These are phyloP conservation scores for Sphaerulina populicola DNA, from an alignment of 2,329 filamentous ascomycete genomes.

Conservation along the genomic window DNA sequence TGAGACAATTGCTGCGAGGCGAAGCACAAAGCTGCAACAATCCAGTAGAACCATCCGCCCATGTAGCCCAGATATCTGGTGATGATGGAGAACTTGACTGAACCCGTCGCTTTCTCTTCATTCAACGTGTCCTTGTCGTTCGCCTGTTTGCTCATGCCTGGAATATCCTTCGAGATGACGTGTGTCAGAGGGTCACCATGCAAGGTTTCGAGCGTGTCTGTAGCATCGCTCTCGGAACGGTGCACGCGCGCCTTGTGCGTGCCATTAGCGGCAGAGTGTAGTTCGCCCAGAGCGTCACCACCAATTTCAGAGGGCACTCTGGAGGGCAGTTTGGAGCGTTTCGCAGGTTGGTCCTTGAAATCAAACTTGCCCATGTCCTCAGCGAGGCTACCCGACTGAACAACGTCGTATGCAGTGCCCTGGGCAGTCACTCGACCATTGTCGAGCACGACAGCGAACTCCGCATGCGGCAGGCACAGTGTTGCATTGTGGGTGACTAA, in stretches of 20 bases:
- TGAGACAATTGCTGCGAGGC: slow-evolving; percentile 73
- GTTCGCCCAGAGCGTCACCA: slow-evolving; percentile 40
- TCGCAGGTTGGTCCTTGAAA: slow-evolving; percentile 60
- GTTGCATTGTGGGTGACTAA: slow-evolving; percentile 91
- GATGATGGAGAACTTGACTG: slow-evolving; percentile 82
- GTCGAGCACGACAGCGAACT: slow-evolving; percentile 74
- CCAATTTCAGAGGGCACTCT: slow-evolving; percentile 65
- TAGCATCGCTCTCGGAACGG: slow-evolving; percentile 26
- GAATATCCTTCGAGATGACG: slow-evolving; percentile 35
- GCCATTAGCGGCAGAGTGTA: slow-evolving; percentile 31
- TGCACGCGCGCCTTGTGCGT: slow-evolving; percentile 43
- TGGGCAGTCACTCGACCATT: slow-evolving; percentile 74
- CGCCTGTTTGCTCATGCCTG: slow-evolving; percentile 31
- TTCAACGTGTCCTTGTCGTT: slow-evolving; percentile 46
- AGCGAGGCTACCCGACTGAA: slow-evolving; percentile 78
- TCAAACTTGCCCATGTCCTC: slow-evolving; percentile 65
- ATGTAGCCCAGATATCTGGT: slow-evolving; percentile 78
- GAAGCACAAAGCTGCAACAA: slow-evolving; percentile 66
- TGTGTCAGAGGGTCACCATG: slow-evolving; percentile 43
- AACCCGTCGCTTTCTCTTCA: slow-evolving; percentile 74
- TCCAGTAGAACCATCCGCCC: slow-evolving; percentile 97
- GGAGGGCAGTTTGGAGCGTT: slow-evolving; percentile 66
- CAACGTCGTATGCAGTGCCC: slow-evolving; percentile 68
- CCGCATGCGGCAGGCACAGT: slow-evolving; percentile 72
- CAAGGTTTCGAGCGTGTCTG: slow-evolving; percentile 29